Conservation (phyloP, 345 rosid species). For the Euphorbia tirucalli region DNA sequence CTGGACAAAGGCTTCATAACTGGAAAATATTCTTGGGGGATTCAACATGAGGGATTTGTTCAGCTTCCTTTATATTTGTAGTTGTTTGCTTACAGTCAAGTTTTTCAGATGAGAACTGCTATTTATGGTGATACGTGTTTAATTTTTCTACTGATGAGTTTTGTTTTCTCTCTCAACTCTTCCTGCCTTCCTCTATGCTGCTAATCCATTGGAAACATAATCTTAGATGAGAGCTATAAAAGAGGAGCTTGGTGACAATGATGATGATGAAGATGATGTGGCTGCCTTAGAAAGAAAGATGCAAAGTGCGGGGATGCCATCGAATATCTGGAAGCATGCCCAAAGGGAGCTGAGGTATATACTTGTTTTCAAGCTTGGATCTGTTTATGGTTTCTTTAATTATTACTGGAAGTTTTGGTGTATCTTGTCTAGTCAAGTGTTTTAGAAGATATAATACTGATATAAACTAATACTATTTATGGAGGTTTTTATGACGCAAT, state of each 20-base stretch:
- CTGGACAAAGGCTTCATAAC: background rate
- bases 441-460: background rate
- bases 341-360: conserved; percentile 90
- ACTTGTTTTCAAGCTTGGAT: background rate
- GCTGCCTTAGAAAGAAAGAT: conserved; percentile 93
- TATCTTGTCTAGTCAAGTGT: background rate
- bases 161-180: background rate
- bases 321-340: conserved; percentile 95
- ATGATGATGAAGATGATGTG: conserved; percentile 97
- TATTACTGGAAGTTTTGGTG: background rate
- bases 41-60: background rate
- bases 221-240: conserved; percentile 97
- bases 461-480: background rate
- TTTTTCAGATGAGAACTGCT: background rate
- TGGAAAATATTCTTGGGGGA: background rate
- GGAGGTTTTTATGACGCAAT: background rate
- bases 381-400: background rate
- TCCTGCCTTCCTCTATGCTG: conserved; percentile 11
- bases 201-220: conserved; percentile 14
- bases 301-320: conserved; percentile 96
- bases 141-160: background rate
- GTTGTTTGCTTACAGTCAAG: background rate
- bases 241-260: conserved; percentile 99
- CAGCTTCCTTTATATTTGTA: background rate
- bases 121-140: background rate